Base-by-base conservation (phyloP, 2,329 filamentous ascomycete genomes). In the Zymoseptoria crescenta region DNA sequence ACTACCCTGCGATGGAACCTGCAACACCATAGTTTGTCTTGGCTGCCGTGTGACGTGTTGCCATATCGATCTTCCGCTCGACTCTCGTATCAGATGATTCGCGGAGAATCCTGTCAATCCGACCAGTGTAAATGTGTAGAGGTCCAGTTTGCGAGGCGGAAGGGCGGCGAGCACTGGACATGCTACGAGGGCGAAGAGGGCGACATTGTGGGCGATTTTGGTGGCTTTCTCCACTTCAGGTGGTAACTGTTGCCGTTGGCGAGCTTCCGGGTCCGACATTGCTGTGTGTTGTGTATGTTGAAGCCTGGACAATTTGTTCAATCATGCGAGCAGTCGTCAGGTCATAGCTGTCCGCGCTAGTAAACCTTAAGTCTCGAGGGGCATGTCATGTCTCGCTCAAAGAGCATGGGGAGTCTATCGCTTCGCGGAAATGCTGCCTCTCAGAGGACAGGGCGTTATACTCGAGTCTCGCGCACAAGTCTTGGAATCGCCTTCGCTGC, bases 91-190 rank as follows among this genome's bases (percentile, higher is more conserved):
- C 3, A 83, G 71, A 62, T 82, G 77, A 67, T 81, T 78, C 8
- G 78, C 77, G 8, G 77, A 79, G 35, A 78, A 73, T 58, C 78
- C 70, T 64, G 79, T 81, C 1, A 77, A 76, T 28, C 76, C 70
- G 49, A 76, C 72, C 7, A 86, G 77, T 0, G 75, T 75, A 65
- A 83, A 75, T 19, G 83, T 86, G 73, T 83, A 85, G 56, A 81
- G 67, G 68, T 86, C 83, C 54, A 87, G 72, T 72, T 86, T 86
- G 52, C 84, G 81, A 0, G 84, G 84, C 8, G 84, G 84, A 8
- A 86, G 72, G 16, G 79, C 67, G 53, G 79, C 78, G 55, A 86
- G 75, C 8, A 80, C 63, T 0, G 84, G 84, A 60, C 81, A 83
- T 53, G 77, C 68, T 20, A 86, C 67, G 28, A 82, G 70, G 53